phyloP scores from a whole-genome alignment of 2,329 filamentous ascomycete genomes.

The Onygenales sp. region DNA sequence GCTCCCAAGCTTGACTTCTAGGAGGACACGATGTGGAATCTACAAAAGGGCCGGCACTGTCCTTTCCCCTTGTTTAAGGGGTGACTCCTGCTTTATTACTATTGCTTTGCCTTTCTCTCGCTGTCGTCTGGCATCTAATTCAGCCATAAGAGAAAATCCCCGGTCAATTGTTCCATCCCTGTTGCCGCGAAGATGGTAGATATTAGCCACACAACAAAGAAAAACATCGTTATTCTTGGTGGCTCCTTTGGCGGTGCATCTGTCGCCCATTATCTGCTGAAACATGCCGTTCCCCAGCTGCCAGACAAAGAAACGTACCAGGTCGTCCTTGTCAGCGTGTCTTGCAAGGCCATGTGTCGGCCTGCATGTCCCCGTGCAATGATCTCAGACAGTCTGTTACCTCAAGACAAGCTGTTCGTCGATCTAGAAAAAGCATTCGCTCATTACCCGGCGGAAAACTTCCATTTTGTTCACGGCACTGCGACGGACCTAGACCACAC shows the following conservation, averaged over 20 bases:
- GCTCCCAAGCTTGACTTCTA: too few relatives aligned
- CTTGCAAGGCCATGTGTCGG: slow-evolving; percentile 34
- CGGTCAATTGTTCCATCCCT: neutral
- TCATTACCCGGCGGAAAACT: slow-evolving; percentile 28
- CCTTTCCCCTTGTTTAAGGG: too few relatives aligned
- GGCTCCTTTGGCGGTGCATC: slow-evolving; percentile 45
- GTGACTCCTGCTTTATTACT: too few relatives aligned
- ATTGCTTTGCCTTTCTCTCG: neutral
- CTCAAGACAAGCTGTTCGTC: slow-evolving; percentile 11
- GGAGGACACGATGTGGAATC: too few relatives aligned
- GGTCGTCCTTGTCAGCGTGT: slow-evolving; percentile 36
- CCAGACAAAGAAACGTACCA: slow-evolving; percentile 21
- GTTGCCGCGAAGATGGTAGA: neutral
- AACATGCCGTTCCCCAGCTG: slow-evolving; percentile 37
- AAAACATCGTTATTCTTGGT: slow-evolving; percentile 40
- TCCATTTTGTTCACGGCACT: slow-evolving; percentile 36
- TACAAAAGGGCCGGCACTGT: too few relatives aligned
- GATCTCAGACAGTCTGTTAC: slow-evolving; percentile 32
- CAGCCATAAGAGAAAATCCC: neutral
- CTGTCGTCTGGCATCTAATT: neutral
- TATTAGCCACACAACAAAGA: neutral
- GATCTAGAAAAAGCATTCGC: slow-evolving; percentile 28
- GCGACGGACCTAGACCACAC: slow-evolving; percentile 14
- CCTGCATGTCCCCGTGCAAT: slow-evolving; percentile 39
- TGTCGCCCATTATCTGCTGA: slow-evolving; percentile 45